Evolutionary conservation across 164 flowering plant species (phyloP).

Genomic region (Chimonanthus praecox): DNA sequence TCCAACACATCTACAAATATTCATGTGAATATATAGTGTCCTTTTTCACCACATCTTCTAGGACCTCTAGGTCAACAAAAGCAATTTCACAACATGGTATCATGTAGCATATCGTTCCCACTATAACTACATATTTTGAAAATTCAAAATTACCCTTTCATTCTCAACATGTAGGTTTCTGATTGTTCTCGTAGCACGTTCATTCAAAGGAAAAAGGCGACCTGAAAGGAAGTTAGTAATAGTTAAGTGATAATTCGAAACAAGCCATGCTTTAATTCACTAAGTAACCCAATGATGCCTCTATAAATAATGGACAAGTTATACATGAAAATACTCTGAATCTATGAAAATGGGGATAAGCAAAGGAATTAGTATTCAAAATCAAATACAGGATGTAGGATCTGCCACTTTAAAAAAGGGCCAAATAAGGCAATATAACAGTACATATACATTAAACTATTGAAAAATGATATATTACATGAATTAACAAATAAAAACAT

Average conservation of each 20-base stretch:
- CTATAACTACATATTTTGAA: slow-evolving; percentile 1
- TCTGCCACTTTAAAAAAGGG: too few species aligned
- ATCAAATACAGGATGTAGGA: too few species aligned
- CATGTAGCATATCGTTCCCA: not conserved
- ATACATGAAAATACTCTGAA: not conserved
- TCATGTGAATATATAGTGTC: too few species aligned
- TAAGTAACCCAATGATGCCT: not conserved
- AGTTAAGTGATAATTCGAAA: not conserved
- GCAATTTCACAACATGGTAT: not conserved
- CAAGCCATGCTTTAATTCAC: not conserved
- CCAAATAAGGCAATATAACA: too few species aligned
- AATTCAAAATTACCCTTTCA: slow-evolving; percentile 72
- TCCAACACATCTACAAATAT: too few species aligned
- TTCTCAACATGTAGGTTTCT: slow-evolving; percentile 83
- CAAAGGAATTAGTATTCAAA: too few species aligned
- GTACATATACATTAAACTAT: too few species aligned
- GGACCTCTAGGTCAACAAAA: too few species aligned
- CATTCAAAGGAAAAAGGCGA: slow-evolving; percentile 77
- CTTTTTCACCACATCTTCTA: too few species aligned
- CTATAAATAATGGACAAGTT: not conserved
- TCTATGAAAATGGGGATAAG: not conserved
- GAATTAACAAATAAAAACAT: too few species aligned
- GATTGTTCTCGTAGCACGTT: slow-evolving; percentile 89
- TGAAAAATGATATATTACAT: too few species aligned
- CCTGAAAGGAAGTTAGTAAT: slow-evolving; percentile 38